Percentiles rank a stretch among this genome's conserved stretches.
Evolutionary conservation across 2,329 filamentous ascomycete genomes (phyloP).

Genomic region (Colletotrichum phormii): DNA sequence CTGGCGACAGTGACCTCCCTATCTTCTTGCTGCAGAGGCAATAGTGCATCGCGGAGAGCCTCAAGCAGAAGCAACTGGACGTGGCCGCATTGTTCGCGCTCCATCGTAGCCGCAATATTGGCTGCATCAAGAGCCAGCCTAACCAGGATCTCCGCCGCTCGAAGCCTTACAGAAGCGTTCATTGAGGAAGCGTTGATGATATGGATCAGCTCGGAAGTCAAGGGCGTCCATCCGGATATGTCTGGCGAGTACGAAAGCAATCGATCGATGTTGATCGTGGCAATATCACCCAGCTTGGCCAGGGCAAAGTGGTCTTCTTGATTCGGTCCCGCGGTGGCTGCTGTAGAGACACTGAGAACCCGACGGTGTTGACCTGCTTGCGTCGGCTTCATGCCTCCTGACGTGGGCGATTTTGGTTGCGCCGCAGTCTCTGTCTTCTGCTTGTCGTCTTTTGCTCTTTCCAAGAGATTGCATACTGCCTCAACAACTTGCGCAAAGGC

Average conservation of each 20-base stretch:
- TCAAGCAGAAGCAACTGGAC: slow-evolving; percentile 80
- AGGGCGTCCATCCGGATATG: slow-evolving; percentile 79
- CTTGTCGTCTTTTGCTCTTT: slow-evolving; percentile 47
- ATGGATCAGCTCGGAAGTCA: slow-evolving; percentile 67
- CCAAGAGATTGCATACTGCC: slow-evolving; percentile 79
- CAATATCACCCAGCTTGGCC: slow-evolving; percentile 79
- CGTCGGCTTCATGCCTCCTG: slow-evolving; percentile 48
- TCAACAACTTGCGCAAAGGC: slow-evolving; percentile 82
- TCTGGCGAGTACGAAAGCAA: slow-evolving; percentile 75
- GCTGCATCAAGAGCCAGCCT: slow-evolving; percentile 69
- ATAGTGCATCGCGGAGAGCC: slow-evolving; percentile 72
- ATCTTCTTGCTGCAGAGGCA: slow-evolving; percentile 66
- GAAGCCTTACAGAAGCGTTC: slow-evolving; percentile 64
- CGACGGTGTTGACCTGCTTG: slow-evolving; percentile 55
- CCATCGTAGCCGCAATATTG: slow-evolving; percentile 64
- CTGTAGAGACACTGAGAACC: slow-evolving; percentile 60
- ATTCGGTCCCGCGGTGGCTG: slow-evolving; percentile 59
- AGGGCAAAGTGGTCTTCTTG: slow-evolving; percentile 76
- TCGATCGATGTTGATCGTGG: slow-evolving; percentile 79
- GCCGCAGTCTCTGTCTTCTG: slow-evolving; percentile 44
- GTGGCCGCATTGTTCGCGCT: slow-evolving; percentile 62
- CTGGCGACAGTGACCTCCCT: slow-evolving; percentile 66
- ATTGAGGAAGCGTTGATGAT: slow-evolving; percentile 61
- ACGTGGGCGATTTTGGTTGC: slow-evolving; percentile 51
- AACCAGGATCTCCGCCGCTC: slow-evolving; percentile 74